Conservation (phyloP, 2,329 filamentous ascomycete species). For the Ophiostoma quercus region DNA sequence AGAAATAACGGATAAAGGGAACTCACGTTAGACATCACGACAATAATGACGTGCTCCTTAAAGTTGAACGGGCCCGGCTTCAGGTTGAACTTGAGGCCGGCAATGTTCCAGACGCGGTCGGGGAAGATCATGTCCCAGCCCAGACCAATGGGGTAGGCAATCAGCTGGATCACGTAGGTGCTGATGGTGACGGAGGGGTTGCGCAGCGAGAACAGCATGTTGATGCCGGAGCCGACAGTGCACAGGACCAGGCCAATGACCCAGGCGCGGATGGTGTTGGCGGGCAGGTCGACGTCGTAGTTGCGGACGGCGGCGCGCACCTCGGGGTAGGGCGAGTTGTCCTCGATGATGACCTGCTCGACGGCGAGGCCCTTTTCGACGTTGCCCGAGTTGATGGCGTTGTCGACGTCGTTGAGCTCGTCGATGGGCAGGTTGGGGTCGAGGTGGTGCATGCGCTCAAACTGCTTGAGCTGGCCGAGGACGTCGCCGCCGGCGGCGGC, state of each 20-base stretch:
- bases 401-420: constrained; percentile 55
- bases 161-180: constrained; percentile 57
- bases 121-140: constrained; percentile 53
- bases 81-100: constrained; percentile 52
- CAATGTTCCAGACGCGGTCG: constrained; percentile 46
- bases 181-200: constrained; percentile 56
- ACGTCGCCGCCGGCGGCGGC: constrained; percentile 28
- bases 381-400: constrained; percentile 50
- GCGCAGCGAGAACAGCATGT: constrained; percentile 55
- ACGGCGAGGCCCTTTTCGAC: constrained; percentile 52
- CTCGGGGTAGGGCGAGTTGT: constrained; percentile 64
- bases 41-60: constrained; percentile 58
- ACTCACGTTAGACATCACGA: constrained; percentile 64
- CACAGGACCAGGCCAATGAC: constrained; percentile 52
- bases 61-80: constrained; percentile 55
- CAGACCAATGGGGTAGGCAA: constrained; percentile 55
- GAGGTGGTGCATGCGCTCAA: constrained; percentile 57
- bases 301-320: constrained; percentile 37
- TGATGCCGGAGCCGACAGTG: constrained; percentile 53
- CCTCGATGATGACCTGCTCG: constrained; percentile 54
- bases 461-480: constrained; percentile 47
- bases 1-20: too few relatives aligned
- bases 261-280: constrained; percentile 60
- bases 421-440: constrained; percentile 62
- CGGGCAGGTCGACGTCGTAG: constrained; percentile 44